Percentiles rank a stretch among this genome's conserved stretches.
Conservation (phyloP, 2,329 filamentous ascomycete genomes). For the Colletotrichum cordylinicola region DNA sequence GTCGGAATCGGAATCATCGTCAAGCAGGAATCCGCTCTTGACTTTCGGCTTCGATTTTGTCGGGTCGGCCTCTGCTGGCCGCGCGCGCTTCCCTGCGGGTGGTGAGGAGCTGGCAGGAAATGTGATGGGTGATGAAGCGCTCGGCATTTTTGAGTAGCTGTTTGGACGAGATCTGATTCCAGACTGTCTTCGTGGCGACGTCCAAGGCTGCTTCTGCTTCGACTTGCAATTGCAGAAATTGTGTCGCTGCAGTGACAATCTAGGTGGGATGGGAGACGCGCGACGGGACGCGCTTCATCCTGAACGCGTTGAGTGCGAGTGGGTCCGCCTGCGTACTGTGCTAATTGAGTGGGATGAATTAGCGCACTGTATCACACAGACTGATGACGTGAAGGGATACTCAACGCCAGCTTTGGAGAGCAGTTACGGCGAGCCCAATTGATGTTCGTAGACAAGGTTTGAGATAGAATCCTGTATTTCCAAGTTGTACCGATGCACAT, state of each 20-base stretch:
- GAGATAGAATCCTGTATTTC: neutral
- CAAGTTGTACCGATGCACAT: fast-evolving
- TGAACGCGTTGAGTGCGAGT: conserved; percentile 13
- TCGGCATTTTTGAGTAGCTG: conserved; percentile 50
- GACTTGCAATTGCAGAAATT: neutral
- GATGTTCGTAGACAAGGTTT: neutral
- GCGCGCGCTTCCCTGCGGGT: conserved; percentile 38
- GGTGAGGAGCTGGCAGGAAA: conserved; percentile 58
- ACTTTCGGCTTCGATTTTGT: conserved; percentile 33
- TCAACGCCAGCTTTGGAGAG: neutral
- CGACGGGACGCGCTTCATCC: conserved; percentile 16
- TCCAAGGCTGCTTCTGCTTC: neutral
- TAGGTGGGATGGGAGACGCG: neutral
- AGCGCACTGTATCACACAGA: neutral
- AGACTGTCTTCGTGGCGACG: neutral
- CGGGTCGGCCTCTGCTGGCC: conserved; percentile 38
- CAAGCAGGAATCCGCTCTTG: conserved; percentile 44
- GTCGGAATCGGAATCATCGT: conserved; percentile 38
- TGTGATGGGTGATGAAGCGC: conserved; percentile 63
- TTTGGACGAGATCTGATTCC: neutral
- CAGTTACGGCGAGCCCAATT: neutral
- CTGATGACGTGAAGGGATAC: neutral
- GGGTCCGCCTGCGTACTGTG: neutral
- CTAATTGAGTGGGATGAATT: fast-evolving
- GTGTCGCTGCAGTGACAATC: conserved; percentile 7